Conservation (phyloP, 306 rosid genomes). For the Dryas drummondii region DNA sequence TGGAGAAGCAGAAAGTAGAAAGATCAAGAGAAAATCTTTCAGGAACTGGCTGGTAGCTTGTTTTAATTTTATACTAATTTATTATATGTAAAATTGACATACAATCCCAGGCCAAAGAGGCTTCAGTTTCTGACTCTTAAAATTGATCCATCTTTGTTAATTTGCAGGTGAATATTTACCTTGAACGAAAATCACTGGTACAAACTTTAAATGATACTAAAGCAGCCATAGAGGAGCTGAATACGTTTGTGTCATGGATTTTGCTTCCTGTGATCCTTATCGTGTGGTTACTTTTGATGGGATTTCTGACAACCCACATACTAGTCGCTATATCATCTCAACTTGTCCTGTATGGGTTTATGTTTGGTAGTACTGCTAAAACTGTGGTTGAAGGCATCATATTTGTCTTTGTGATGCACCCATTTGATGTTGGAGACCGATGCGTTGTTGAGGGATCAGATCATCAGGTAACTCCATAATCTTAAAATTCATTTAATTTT, state of each 20-base stretch:
- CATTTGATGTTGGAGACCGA: constrained; percentile 86
- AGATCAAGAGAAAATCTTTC: constrained; percentile 65
- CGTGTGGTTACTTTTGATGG: constrained; percentile 71
- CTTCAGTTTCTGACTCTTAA: constrained; percentile 11
- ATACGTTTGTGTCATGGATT: constrained; percentile 50
- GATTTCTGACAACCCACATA: constrained; percentile 63
- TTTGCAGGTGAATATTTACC: constrained; percentile 71
- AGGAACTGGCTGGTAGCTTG: constrained; percentile 77
- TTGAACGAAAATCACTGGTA: constrained; percentile 66
- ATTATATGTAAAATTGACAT: not conserved
- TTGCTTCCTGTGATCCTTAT: constrained; percentile 44
- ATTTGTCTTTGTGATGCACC: constrained; percentile 88
- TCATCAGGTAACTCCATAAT: constrained; percentile 50
- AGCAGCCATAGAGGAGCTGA: constrained; percentile 80
- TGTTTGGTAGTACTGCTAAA: constrained; percentile 75
- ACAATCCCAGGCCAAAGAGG: not conserved
- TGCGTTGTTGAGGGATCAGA: constrained; percentile 75
- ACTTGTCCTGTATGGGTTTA: constrained; percentile 61
- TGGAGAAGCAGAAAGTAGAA: constrained; percentile 63
- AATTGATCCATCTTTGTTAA: constrained; percentile 16
- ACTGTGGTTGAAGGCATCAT: constrained; percentile 83
- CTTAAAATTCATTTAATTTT: not conserved
- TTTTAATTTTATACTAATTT: not conserved
- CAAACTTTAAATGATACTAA: constrained; percentile 79
- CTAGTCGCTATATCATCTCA: constrained; percentile 80